Evolutionary conservation across 2,329 filamentous ascomycete genomes (phyloP).

Genomic region (Cladosporium sp.): DNA sequence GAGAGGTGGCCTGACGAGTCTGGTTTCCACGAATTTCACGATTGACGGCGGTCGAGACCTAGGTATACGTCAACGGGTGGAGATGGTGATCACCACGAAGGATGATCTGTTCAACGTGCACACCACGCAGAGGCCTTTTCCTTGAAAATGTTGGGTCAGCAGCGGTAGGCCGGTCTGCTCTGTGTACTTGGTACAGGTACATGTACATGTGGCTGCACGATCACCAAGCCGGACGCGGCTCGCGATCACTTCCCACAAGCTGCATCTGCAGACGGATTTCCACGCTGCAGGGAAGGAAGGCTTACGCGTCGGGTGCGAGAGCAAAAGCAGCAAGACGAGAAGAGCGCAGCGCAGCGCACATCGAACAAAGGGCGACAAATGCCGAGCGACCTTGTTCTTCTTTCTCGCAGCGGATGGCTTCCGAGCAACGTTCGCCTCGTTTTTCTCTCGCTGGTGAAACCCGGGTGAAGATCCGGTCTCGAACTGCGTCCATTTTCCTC

Average conservation of each 20-base stretch:
- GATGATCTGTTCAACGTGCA: constrained; percentile 7
- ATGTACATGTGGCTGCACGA: constrained; percentile 9
- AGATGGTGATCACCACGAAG: constrained; percentile 3
- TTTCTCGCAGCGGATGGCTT: background rate
- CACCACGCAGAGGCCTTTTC: background rate
- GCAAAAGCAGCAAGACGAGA: background rate
- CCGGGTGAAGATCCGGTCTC: constrained; percentile 14
- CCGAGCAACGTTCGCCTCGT: constrained; percentile 3
- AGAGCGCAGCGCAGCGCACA: background rate
- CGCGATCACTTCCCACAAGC: background rate
- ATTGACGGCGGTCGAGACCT: background rate
- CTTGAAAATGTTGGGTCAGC: background rate
- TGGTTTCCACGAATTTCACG: background rate
- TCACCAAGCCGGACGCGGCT: constrained; percentile 16
- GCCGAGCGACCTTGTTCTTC: constrained; percentile 1
- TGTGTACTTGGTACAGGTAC: background rate
- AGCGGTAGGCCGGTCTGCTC: background rate
- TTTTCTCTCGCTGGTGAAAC: background rate
- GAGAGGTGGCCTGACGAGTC: background rate
- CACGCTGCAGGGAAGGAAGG: constrained; percentile 6
- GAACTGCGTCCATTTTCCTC: constrained; percentile 12
- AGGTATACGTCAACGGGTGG: background rate
- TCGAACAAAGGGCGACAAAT: background rate
- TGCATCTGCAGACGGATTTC: background rate
- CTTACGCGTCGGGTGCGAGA: constrained; percentile 11